phyloP scores from a whole-genome alignment of 2,329 filamentous ascomycete species.

The Paracorniculantispora psalliotae region DNA sequence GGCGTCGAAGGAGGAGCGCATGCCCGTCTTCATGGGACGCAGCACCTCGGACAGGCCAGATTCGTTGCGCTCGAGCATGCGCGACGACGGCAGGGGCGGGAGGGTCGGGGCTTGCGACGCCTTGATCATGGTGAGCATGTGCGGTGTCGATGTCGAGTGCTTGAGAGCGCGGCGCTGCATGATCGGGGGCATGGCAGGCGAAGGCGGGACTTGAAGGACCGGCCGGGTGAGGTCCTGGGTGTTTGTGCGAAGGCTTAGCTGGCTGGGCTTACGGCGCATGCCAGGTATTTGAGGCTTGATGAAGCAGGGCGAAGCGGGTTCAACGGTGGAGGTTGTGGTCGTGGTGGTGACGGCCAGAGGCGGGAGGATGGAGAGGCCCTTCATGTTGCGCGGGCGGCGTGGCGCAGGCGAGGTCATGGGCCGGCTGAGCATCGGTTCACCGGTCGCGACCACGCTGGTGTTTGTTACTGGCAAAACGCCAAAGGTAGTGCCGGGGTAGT shows the following conservation, averaged over 20 bases:
- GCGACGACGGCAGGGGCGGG: slow-evolving; percentile 56
- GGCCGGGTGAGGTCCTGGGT: slow-evolving; percentile 51
- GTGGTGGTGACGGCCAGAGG: slow-evolving; percentile 44
- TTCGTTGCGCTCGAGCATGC: slow-evolving; percentile 55
- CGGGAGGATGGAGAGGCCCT: slow-evolving; percentile 74
- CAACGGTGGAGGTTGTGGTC: slow-evolving; percentile 50
- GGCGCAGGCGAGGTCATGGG: slow-evolving; percentile 66
- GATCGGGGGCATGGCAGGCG: slow-evolving; percentile 53
- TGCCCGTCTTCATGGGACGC: slow-evolving; percentile 44
- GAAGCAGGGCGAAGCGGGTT: slow-evolving; percentile 69
- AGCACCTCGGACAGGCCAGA: slow-evolving; percentile 55
- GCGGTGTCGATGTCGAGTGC: slow-evolving; percentile 62
- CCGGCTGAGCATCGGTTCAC: slow-evolving; percentile 41
- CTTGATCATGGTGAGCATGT: slow-evolving; percentile 57
- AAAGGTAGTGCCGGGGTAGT: slow-evolving; percentile 60
- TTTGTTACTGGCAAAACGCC: slow-evolving; percentile 24
- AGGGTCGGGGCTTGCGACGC: slow-evolving; percentile 45
- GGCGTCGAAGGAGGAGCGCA: slow-evolving; percentile 33
- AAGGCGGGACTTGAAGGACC: slow-evolving; percentile 50
- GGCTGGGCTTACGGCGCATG: slow-evolving; percentile 70
- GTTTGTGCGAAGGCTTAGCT: slow-evolving; percentile 71
- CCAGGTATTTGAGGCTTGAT: slow-evolving; percentile 72
- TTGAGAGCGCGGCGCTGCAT: slow-evolving; percentile 59
- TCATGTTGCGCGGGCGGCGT: slow-evolving; percentile 73
- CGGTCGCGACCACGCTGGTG: slow-evolving; percentile 38